phyloP scores from a whole-genome alignment of 2,329 filamentous ascomycete species.

The Hawksworthiomyces lignivorus region DNA sequence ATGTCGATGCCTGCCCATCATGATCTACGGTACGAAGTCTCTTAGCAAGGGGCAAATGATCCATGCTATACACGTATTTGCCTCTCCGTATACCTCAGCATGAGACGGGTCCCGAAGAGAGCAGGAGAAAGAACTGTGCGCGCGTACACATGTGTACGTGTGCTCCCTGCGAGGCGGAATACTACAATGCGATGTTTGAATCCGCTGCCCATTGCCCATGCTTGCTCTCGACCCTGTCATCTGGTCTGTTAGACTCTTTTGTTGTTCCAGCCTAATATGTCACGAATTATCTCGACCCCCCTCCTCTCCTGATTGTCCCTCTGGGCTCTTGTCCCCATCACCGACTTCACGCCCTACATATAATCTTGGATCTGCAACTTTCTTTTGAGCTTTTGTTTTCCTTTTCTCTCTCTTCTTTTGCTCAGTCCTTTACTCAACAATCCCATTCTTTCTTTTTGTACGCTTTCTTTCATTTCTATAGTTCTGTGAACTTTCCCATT shows the following conservation, averaged over 20 bases:
- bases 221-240: conserved; percentile 3
- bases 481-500: conserved; percentile 15
- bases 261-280: conserved; percentile 6
- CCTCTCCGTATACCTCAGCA: not conserved
- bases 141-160: no score
- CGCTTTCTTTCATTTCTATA: conserved; percentile 9
- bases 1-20: conserved; percentile 7
- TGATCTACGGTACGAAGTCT: conserved; percentile 9
- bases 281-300: no score
- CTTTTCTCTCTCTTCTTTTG: not conserved
- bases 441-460: conserved; percentile 7
- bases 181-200: no score
- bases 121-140: not conserved
- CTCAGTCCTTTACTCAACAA: conserved; percentile 7
- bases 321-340: not conserved
- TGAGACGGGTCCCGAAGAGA: not conserved
- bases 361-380: not conserved
- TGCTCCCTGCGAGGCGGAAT: no score
- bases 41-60: conserved; percentile 10
- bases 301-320: conserved; percentile 3
- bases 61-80: conserved; percentile 5
- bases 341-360: no score
- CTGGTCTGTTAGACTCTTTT: conserved; percentile 3
- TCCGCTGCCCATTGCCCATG: not conserved
- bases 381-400: not conserved